Conservation (phyloP, 345 rosid genomes). For the Stellera chamaejasme region DNA sequence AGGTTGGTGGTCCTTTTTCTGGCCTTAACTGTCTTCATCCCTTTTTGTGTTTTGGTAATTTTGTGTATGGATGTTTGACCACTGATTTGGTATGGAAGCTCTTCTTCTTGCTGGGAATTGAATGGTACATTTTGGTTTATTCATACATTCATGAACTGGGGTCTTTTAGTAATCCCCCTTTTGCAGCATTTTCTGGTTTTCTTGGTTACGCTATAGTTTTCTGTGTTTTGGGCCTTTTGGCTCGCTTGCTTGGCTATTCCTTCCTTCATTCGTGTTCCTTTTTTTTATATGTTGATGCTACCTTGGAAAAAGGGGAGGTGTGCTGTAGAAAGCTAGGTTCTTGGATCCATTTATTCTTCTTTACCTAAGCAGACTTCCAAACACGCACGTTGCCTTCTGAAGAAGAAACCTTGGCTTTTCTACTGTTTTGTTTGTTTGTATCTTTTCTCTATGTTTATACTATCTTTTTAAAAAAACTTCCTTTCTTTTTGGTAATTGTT, state of each 20-base stretch:
- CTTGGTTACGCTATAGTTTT: not conserved
- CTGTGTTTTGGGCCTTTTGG: not conserved
- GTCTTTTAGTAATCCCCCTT: too few relatives aligned
- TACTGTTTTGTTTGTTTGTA: constrained; percentile 17
- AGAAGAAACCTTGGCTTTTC: constrained; percentile 24
- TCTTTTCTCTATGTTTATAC: constrained; percentile 14
- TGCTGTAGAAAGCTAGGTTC: constrained; percentile 10
- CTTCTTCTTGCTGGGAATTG: not conserved
- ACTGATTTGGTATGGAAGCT: too few relatives aligned
- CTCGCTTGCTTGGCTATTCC: constrained; percentile 10
- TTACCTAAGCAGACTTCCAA: constrained; percentile 7
- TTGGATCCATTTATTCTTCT: constrained; percentile 15
- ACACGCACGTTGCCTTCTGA: constrained; percentile 16
- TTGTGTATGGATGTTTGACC: too few relatives aligned
- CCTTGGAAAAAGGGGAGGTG: not conserved
- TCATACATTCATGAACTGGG: too few relatives aligned
- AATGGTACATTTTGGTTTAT: not conserved
- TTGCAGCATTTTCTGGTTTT: too few relatives aligned
- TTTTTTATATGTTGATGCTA: not conserved
- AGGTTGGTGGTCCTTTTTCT: too few relatives aligned
- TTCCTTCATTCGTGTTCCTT: constrained; percentile 17
- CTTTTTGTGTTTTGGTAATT: not conserved
- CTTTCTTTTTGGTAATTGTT: not conserved
- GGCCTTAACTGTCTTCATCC: not conserved
- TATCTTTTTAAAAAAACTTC: not conserved